Evolutionary conservation across 176 grass and related monocot genomes (phyloP).

Genomic region (Zoysia pacifica): DNA sequence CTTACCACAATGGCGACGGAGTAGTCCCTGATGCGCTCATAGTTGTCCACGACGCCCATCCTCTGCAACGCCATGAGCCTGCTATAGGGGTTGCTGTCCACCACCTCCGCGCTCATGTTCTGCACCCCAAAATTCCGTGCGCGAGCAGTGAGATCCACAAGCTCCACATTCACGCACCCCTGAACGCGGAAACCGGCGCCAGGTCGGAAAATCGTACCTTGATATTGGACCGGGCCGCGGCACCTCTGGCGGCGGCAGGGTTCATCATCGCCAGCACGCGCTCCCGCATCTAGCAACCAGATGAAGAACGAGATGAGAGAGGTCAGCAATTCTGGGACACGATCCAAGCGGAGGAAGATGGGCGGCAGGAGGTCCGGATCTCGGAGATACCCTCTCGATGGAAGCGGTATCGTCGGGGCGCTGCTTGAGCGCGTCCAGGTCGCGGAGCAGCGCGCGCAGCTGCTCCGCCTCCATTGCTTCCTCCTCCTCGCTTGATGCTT

Average conservation of each 20-base stretch:
- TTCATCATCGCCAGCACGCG: conserved; percentile 45
- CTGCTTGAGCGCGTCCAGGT: conserved; percentile 69
- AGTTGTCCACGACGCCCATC: conserved; percentile 92
- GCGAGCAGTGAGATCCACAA: not conserved
- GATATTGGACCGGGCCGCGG: conserved; percentile 58
- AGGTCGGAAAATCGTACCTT: conserved; percentile 52
- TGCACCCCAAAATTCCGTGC: conserved; percentile 34
- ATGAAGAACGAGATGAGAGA: not conserved
- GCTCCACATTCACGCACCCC: not conserved
- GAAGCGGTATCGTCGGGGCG: conserved; percentile 42
- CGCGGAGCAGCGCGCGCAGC: conserved; percentile 58
- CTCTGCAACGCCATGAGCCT: conserved; percentile 94
- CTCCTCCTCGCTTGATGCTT: not conserved
- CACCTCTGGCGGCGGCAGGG: not conserved
- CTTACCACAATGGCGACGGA: conserved; percentile 86
- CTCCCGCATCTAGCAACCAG: conserved; percentile 58
- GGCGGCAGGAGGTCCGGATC: conserved; percentile 19
- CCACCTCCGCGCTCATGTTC: conserved; percentile 95
- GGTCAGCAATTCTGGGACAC: not conserved
- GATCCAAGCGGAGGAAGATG: not conserved
- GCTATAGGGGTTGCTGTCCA: conserved; percentile 89
- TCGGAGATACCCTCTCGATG: conserved; percentile 53
- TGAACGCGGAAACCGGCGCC: not conserved
- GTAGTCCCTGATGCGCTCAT: conserved; percentile 82
- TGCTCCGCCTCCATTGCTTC: conserved; percentile 66